A percentile compares a stretch with the other conserved stretches of the same genome.
These are phyloP conservation scores for Ceratocystis huliohia DNA, from an alignment of 2,329 filamentous ascomycete genomes.

Conservation along the genomic window DNA sequence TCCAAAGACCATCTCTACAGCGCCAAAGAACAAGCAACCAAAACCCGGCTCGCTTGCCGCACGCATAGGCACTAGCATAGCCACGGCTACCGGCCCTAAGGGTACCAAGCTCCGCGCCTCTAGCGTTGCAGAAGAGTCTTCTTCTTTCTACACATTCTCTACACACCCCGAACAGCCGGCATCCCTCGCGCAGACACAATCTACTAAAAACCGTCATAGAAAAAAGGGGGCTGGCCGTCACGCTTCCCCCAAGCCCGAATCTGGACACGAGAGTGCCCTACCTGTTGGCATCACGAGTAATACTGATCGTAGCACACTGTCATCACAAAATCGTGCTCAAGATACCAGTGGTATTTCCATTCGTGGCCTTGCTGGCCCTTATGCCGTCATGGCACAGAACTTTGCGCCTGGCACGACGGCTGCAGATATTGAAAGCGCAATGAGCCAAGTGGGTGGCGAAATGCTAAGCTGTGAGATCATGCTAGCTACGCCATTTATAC, in stretches of 20 bases:
- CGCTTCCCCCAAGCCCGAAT: neutral
- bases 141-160: conserved; percentile 5
- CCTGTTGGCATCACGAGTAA: conserved; percentile 17
- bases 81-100: conserved; percentile 16
- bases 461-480: conserved; percentile 55
- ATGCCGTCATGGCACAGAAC: conserved; percentile 63
- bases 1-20: conserved; percentile 10
- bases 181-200: neutral
- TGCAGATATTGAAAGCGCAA: conserved; percentile 69
- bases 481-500: conserved; percentile 55
- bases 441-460: conserved; percentile 60
- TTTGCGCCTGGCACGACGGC: conserved; percentile 71
- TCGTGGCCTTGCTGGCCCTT: conserved; percentile 59
- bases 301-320: conserved; percentile 21
- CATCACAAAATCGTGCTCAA: neutral
- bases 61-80: conserved; percentile 15
- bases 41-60: conserved; percentile 13
- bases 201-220: neutral
- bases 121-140: neutral
- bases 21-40: neutral
- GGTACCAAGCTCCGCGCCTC: conserved; percentile 9
- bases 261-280: neutral
- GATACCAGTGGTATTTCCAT: conserved; percentile 53
- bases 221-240: neutral
- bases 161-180: neutral